Evolutionary conservation across 2,329 filamentous ascomycete species (phyloP), one percentile per base, ranked within the genome.

Genomic region (Fusarium austroafricanum): DNA sequence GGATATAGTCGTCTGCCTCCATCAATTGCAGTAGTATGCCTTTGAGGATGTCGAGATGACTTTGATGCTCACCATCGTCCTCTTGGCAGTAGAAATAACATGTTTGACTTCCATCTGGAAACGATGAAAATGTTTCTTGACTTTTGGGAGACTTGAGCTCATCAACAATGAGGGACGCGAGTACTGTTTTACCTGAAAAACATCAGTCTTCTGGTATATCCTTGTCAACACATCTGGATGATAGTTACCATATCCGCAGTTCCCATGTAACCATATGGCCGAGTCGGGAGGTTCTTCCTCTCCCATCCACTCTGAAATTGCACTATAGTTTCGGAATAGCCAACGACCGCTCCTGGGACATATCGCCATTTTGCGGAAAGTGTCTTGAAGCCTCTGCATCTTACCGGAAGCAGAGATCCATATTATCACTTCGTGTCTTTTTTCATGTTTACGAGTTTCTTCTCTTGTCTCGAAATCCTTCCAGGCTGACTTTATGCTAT

Each of bases 71-170:
- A 2, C 26, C 29, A 0, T 61, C 18, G 0, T 61, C 10, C 1
- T 62, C 47, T 23, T 61, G 56, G 2, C 59, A 62, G n/a, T 62
- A 62, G 17, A 62, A 62, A 3, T 46, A 62, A 6, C 40, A 47
- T 3, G 20, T n/a, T 4, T 28, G 55, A 6, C 46, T 55, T 2
- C 1, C 29, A 1, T 18, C 14, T 10, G 56, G 59, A 7, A 46
- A 44, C 0, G 28, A 40, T 2, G 33, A 14, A 2, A 11, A 14
- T 0, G 3, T 33, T 6, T 42, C 20, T 10, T 35, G 39, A 0
- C 17, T 11, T 35, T 20, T 26, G 0, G 46, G 15, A 0, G 58
- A 51, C 3, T 55, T 39, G 1, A 62, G 18, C 9, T 62, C 59
- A 9, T 62, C 14, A 0, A 62, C 23, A 2, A 62, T 29, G 0